Evolutionary conservation across 2,329 filamentous ascomycete species (phyloP), one percentile per base, ranked within the genome.

Genomic region (Botryotinia globosa): DNA sequence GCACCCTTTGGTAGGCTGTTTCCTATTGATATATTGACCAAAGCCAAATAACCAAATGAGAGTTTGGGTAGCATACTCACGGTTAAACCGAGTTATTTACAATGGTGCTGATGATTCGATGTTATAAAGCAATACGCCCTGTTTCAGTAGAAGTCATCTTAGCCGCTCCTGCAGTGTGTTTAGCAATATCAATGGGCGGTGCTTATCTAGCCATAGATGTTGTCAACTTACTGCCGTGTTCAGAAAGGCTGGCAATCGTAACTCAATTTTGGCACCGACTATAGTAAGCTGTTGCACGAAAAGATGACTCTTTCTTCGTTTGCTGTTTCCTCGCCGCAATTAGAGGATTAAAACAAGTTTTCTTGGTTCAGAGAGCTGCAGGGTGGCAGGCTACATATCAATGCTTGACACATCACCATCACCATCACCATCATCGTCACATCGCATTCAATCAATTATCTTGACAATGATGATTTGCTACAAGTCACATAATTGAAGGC

Each of bases 291-390:
- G 45, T 51, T 10, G 45, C 25, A 39, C 32, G 14, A 20, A 54
- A 39, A 67, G 20, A 54, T 67, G 44, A 66, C 44, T 51, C 44
- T 66, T 65, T 64, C 42, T 64, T 45, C n/a, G 39, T 64, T 25
- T 32, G 12, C 25, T 37, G 16, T 29, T 63, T 42, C 16, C 25
- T 34, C n/a, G 18, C n/a, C 61, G 18, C 39, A 22, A 44, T 18
- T 29, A 37, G 37, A 62, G 14, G n/a, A 29, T n/a, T 2, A 37
- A 22, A n/a, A 37, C 37, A 42, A 44, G 25, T 63, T 34, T 37
- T 37, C 32, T 48, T 65, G 63, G 29, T 48, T 48, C 29, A 16
- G 14, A 14, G 18, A 66, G 14, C 32, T 66, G 22, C 45, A 66
- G 25, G 32, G 34, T 66, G 32, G 63, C 63, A 37, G 10, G 32